Percentiles rank a stretch among this genome's conserved stretches.
These are phyloP conservation scores for Flagelloscypha sp. DNA, from an alignment of 768 basidiomycete species.

Conservation along the genomic window DNA sequence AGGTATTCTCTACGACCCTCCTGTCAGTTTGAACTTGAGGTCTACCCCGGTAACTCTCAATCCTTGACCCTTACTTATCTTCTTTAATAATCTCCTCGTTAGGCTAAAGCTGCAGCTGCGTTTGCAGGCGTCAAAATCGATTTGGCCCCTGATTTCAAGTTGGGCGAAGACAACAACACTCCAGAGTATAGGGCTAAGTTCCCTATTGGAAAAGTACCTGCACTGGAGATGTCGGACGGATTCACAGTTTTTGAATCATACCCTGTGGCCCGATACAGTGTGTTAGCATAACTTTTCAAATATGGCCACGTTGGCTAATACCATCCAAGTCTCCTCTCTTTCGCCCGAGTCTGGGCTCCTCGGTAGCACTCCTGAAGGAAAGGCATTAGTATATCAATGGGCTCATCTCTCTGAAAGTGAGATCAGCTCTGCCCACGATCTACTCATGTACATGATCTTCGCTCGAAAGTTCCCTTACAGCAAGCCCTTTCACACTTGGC, in stretches of 20 bases:
- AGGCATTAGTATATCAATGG: conserved; percentile 84
- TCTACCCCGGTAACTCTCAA: too few species aligned
- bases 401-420: conserved; percentile 64
- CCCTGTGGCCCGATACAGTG: conserved; percentile 84
- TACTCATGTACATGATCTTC: conserved; percentile 33
- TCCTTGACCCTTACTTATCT: too few species aligned
- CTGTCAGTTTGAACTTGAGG: too few species aligned
- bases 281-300: conserved; percentile 31
- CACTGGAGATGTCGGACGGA: conserved; percentile 68
- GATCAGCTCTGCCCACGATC: conserved; percentile 31
- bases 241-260: conserved; percentile 69
- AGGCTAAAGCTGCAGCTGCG: conserved; percentile 59
- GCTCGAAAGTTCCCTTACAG: conserved; percentile 64
- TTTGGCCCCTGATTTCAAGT: conserved; percentile 44
- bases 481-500: conserved; percentile 67
- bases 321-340: conserved; percentile 62
- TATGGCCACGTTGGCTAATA: too few species aligned
- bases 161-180: conserved; percentile 60
- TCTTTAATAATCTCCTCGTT: too few species aligned
- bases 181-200: conserved; percentile 69
- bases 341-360: conserved; percentile 75
- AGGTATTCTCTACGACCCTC: too few species aligned
- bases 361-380: conserved; percentile 53
- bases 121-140: conserved; percentile 51
- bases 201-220: conserved; percentile 78